Base-by-base conservation (phyloP, 192 early-diverging fungal species). In the Podila epigama region DNA sequence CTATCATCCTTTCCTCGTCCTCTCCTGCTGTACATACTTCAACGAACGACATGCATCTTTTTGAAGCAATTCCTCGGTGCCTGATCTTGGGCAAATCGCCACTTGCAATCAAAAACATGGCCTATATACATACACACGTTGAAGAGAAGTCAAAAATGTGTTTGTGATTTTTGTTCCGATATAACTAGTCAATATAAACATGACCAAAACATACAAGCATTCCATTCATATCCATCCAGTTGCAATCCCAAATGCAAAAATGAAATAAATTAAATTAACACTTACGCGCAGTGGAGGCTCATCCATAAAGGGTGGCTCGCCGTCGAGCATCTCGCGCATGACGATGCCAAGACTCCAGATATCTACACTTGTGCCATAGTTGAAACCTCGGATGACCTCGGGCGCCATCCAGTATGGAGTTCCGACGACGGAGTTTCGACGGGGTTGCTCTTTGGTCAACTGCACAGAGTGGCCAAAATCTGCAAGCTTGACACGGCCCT, bases 381-480 rank as follows among this genome's bases (percentile, higher is more conserved):
- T 91, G 72, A 91, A 89, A 33, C 90, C 94, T 80, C 88, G 93
- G 27, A 98, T 93, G 5, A 98, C 96, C 77, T 98, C 96, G 33
- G 96, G 96, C 31, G 96, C 94, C 96, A 98, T 98, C 96, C 96
- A 97, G 85, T 95, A 98, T 20, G 96, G 94, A 33, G 95, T 97
- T 34, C 90, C 96, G 8, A 92, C 95, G 69, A 95, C 92, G 18
- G 93, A 95, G 33, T 89, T 90, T 39, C 96, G 88, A 68, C 93
- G 93, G 51, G 89, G 88, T 48, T 92, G 87, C 63, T 87, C 88
- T 62, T 89, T 91, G 2, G 93, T 90, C 32, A 98, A 83, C 79
- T 96, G 92, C 1, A 95, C 96, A 66, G 93, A 97, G 66, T 96
- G 96, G 3, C 97, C 95, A 86, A 98, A 98, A 82, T 98, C 97